Conservation (phyloP, 768 basidiomycete genomes). For the Flagelloscypha sp. region DNA sequence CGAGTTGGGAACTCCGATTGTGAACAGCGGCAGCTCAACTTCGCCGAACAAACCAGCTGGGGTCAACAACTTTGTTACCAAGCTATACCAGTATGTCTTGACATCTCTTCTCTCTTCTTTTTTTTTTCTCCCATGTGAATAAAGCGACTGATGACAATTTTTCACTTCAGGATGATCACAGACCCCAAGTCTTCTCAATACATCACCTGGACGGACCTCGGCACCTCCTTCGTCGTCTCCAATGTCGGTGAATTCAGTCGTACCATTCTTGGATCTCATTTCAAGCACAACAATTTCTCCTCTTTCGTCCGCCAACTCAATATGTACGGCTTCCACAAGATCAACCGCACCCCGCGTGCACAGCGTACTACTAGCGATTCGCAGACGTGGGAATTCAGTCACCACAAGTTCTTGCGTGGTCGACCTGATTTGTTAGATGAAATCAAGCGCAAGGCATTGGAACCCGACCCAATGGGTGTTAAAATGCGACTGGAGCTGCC, state of each 20-base stretch:
- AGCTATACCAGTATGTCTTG: slow-evolving; percentile 69
- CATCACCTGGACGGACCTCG: slow-evolving; percentile 76
- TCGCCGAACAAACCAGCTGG: too few species aligned
- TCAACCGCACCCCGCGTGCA: slow-evolving; percentile 82
- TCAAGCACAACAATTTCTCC: slow-evolving; percentile 91
- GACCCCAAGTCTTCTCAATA: slow-evolving; percentile 73
- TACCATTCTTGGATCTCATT: slow-evolving; percentile 77
- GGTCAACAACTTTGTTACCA: slow-evolving; percentile 80
- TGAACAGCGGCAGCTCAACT: too few species aligned
- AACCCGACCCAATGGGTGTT: slow-evolving; percentile 65
- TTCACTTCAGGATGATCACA: slow-evolving; percentile 65
- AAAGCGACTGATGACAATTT: background rate
- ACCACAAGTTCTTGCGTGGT: slow-evolving; percentile 77
- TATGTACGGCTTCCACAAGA: slow-evolving; percentile 96
- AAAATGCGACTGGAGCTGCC: slow-evolving; percentile 74
- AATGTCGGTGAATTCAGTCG: slow-evolving; percentile 83
- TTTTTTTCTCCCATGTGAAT: slow-evolving; percentile 4
- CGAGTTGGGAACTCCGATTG: too few species aligned
- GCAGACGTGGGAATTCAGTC: slow-evolving; percentile 86
- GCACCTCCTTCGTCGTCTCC: slow-evolving; percentile 79
- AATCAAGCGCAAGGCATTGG: slow-evolving; percentile 80
- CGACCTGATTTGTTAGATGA: slow-evolving; percentile 76
- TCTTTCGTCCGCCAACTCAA: slow-evolving; percentile 92
- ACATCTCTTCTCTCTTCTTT: slow-evolving; percentile 3
- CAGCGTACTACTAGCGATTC: slow-evolving; percentile 74